Base-by-base conservation (phyloP, 129 eudicot species). In the Tagetes erecta region DNA sequence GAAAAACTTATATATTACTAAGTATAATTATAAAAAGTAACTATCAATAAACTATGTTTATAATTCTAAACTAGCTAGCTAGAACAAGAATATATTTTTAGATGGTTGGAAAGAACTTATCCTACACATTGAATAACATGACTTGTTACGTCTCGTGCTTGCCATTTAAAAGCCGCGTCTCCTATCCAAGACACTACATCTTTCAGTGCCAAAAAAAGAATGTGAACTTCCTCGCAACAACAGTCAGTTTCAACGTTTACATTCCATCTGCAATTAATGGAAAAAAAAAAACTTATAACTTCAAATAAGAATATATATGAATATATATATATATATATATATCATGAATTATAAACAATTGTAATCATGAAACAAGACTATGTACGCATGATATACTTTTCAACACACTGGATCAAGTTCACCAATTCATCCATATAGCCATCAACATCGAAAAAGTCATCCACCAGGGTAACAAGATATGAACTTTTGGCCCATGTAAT, bases 381-480 rank as follows among this genome's bases (percentile, higher is more conserved):
- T 20, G 27, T 20, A 20, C 27, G 27, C 63, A 63, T 8, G 64
- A 50, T 50, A 27, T 85, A 91, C 99, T 74, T 81, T 74, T 91
- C 86, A 57, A 94, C 76, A 71, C 84, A 82, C 52, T 82, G 81
- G 71, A 91, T 88, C 50, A 91, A 80, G 76, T 94, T 81, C 9
- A 75, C 64, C n/a, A 86, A 76, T 79, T 94, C 99, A 78, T 88
- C 93, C 10, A 82, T 42, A 69, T 97, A 85, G 34, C 97, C 96
- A 45, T 91, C 97, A 68, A 87, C 83, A 68, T 94, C 97, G 64
- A 91, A 94, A 84, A 94, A 94, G 83, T 94, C 99, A 77, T 94
- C 99, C 45, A 94, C 83, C 58, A 88, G 91, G 0, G 99, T 85
- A 14, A 91, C 88, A 34, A 94, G 91, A 12, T 86, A 84, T 34